Evolutionary conservation across 768 basidiomycete species (phyloP).

Genomic region (Podaxis sp.): DNA sequence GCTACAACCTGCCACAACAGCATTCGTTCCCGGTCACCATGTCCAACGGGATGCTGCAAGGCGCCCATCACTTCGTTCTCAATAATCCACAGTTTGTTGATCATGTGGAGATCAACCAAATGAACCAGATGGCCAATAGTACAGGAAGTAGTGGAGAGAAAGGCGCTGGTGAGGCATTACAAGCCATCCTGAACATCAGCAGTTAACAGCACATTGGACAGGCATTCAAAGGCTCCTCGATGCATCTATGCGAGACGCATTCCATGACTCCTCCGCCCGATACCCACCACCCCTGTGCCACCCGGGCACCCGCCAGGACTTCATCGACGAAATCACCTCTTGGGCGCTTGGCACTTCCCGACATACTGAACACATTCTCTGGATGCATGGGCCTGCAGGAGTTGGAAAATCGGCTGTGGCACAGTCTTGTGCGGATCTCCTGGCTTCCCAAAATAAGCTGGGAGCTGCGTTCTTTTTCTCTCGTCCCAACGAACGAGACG

Average conservation of each 20-base stretch:
- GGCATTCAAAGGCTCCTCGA: conserved; percentile 1
- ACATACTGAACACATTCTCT: background rate
- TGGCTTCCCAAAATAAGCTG: background rate
- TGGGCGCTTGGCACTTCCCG: background rate
- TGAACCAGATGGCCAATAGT: no score
- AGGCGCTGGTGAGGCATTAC: no score
- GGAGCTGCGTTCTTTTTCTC: conserved; percentile 14
- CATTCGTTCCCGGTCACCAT: no score
- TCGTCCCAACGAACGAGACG: background rate
- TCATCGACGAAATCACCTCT: background rate
- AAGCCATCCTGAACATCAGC: no score
- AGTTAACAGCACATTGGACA: background rate
- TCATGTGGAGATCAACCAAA: no score
- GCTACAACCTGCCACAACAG: no score
- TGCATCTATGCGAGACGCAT: conserved; percentile 1
- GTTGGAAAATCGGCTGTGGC: conserved; percentile 14
- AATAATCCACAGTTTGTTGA: no score
- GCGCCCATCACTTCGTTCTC: no score
- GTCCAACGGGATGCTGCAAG: no score
- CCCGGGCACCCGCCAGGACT: background rate
- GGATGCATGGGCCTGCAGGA: conserved; percentile 9
- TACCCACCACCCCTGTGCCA: conserved; percentile 2
- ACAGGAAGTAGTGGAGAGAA: no score
- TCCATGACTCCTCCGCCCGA: conserved; percentile 1
- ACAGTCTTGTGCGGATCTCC: background rate